A percentile compares a stretch with the other conserved stretches of the same genome.
These are phyloP conservation scores for Dendrostoma leiphaemia DNA, from an alignment of 2,329 filamentous ascomycete genomes.

Conservation along the genomic window DNA sequence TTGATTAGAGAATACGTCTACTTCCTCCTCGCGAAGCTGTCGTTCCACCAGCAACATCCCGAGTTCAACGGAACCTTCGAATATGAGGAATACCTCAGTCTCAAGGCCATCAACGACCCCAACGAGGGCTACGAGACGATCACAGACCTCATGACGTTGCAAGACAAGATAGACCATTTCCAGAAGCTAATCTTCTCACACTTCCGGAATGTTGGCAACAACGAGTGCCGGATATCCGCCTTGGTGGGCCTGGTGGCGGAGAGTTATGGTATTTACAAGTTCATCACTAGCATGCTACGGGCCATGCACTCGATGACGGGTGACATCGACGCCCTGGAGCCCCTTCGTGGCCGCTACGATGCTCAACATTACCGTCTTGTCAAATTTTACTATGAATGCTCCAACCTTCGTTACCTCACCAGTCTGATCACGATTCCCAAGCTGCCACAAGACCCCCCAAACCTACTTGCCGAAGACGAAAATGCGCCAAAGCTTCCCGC, in stretches of 20 bases:
- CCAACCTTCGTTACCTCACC: slow-evolving; percentile 93
- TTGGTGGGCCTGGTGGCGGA: slow-evolving; percentile 92
- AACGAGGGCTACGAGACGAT: slow-evolving; percentile 98
- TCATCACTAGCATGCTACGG: slow-evolving; percentile 97
- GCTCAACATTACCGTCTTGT: slow-evolving; percentile 95
- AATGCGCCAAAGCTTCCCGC: slow-evolving; percentile 78
- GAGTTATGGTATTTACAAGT: slow-evolving; percentile 99
- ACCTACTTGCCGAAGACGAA: slow-evolving; percentile 81
- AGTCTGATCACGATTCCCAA: slow-evolving; percentile 96
- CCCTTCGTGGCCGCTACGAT: slow-evolving; percentile 84
- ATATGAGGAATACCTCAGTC: slow-evolving; percentile 97
- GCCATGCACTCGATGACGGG: slow-evolving; percentile 97
- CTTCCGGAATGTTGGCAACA: slow-evolving; percentile 87
- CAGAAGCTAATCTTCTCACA: slow-evolving; percentile 98
- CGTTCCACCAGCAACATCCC: slow-evolving; percentile 94
- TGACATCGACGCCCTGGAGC: slow-evolving; percentile 88
- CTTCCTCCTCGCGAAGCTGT: slow-evolving; percentile 89
- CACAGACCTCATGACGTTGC: slow-evolving; percentile 90
- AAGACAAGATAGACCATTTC: slow-evolving; percentile 98
- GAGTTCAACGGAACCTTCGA: slow-evolving; percentile 99
- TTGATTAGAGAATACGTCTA: slow-evolving; percentile 96
- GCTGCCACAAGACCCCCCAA: slow-evolving; percentile 90
- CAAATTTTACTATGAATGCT: slow-evolving; percentile 99
- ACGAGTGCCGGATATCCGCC: slow-evolving; percentile 94
- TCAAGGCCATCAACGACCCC: slow-evolving; percentile 97